Evolutionary conservation across 2,329 filamentous ascomycete species (phyloP).

Genomic region (Exophiala phaeomuriformis): DNA sequence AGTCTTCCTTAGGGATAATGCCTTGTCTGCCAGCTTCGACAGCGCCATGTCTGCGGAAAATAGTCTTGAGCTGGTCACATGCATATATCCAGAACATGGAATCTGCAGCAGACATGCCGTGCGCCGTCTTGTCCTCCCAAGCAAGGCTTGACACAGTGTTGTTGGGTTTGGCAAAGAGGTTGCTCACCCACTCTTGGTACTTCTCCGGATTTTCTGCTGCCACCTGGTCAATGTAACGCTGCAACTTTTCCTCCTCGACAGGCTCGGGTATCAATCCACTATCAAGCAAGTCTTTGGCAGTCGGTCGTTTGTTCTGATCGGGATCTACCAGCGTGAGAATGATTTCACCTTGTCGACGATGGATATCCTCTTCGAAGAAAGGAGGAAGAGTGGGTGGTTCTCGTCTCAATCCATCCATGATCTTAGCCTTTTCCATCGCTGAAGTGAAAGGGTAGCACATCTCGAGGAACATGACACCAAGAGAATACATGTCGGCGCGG

Average conservation of each 20-base stretch:
- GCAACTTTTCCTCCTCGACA: conserved; percentile 86
- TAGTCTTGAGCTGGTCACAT: conserved; percentile 63
- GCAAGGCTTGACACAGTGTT: conserved; percentile 20
- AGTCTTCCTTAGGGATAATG: conserved; percentile 72
- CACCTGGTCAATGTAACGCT: conserved; percentile 71
- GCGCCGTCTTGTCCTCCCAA: conserved; percentile 20
- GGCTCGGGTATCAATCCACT: conserved; percentile 83
- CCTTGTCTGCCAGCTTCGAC: conserved; percentile 68
- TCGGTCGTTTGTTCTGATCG: conserved; percentile 72
- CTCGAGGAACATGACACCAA: conserved; percentile 97
- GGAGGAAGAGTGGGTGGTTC: conserved; percentile 60
- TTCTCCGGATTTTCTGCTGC: conserved; percentile 79
- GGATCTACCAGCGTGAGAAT: conserved; percentile 74
- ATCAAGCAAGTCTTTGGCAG: conserved; percentile 71
- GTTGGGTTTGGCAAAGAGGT: conserved; percentile 18
- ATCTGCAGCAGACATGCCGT: conserved; percentile 39
- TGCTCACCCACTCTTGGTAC: conserved; percentile 22
- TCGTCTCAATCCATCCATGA: conserved; percentile 56
- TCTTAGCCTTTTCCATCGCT: conserved; percentile 55
- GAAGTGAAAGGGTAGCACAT: conserved; percentile 68
- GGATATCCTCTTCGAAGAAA: conserved; percentile 53
- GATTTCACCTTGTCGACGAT: conserved; percentile 60
- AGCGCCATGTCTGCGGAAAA: conserved; percentile 85
- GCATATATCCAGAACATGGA: conserved; percentile 65
- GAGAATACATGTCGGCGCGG: conserved; percentile 97